Evolutionary conservation across 169 alveolate genomes (phyloP), one percentile per base, ranked within the genome.

Genomic region (Babesia caballi): DNA sequence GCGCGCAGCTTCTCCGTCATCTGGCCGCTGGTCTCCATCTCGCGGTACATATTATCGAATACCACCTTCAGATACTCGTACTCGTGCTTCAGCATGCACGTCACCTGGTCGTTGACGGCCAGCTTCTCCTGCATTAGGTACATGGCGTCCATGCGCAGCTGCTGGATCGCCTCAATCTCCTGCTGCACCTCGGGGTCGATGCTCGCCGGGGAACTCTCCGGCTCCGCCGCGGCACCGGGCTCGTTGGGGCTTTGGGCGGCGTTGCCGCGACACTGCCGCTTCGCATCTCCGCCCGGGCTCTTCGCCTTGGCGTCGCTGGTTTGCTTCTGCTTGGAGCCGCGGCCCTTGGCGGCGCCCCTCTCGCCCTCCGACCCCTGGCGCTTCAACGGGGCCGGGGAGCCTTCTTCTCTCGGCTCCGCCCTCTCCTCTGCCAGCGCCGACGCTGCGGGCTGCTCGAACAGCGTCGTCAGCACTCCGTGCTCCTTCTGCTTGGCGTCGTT

Each of bases 21-120:
- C 77, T 84, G 89, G 5, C 93, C 93, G 32, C 50, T 71, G 57
- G 66, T 68, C 65, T 88, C 93, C 93, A 88, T 88, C 49, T 81
- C 91, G 12, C 78, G 59, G 51, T 81, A 88, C 46, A 88, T 25
- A 25, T 72, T 78, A 38, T 88, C 93, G 63, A 84, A 85, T 14
- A 66, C 76, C 19, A 56, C 61, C 83, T 84, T 88, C 42, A 88
- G 57, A 50, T 82, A 74, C 69, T 88, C 93, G 51, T 84, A 84
- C 44, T 84, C 85, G 58, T 67, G 63, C 75, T 84, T 88, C 7
- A 88, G 66, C 86, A 88, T 84, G 28, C 82, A 67, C 12, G 91
- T 49, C 33, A 88, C 72, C 40, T 88, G 93, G 42, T 82, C 84
- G 69, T 88, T 88, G 1, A 88, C 70, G 53, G 85, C 87, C 28